phyloP scores from a whole-genome alignment of 1,284 basidiomycete species.

The Cerrena zonata region DNA sequence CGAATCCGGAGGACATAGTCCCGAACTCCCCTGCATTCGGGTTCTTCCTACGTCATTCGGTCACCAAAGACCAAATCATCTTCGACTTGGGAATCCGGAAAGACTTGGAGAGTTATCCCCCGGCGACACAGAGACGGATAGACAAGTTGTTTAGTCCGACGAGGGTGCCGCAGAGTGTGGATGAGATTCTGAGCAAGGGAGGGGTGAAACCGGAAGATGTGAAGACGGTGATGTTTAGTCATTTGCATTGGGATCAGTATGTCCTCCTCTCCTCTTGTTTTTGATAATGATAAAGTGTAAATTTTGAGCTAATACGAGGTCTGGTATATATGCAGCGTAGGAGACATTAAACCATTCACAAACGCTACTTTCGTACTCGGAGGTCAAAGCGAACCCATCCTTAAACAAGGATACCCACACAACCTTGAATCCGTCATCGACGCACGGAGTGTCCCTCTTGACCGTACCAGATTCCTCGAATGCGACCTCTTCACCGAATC shows the following conservation, averaged over 20 bases:
- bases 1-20: constrained; percentile 20
- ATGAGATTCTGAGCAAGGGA: constrained; percentile 41
- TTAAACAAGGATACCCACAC: constrained; percentile 21
- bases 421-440: constrained; percentile 17
- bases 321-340: constrained; percentile 12
- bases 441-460: constrained; percentile 6
- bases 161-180: constrained; percentile 35
- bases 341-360: constrained; percentile 25
- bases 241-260: constrained; percentile 31
- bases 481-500: constrained; percentile 10
- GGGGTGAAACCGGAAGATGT: constrained; percentile 29
- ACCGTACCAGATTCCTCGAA: constrained; percentile 11
- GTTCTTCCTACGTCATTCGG: constrained; percentile 42
- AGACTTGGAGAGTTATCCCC: constrained; percentile 37
- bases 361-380: constrained; percentile 24
- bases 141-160: constrained; percentile 21
- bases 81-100: constrained; percentile 48
- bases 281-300: not conserved
- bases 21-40: constrained; percentile 35
- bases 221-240: constrained; percentile 16
- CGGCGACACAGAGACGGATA: constrained; percentile 26
- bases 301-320: not conserved
- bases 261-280: not conserved
- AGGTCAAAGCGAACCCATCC: constrained; percentile 13
- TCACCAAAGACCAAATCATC: constrained; percentile 32